Evolutionary conservation across 192 early-diverging fungal genomes (phyloP).

Genomic region (Chytriomyces sp.): DNA sequence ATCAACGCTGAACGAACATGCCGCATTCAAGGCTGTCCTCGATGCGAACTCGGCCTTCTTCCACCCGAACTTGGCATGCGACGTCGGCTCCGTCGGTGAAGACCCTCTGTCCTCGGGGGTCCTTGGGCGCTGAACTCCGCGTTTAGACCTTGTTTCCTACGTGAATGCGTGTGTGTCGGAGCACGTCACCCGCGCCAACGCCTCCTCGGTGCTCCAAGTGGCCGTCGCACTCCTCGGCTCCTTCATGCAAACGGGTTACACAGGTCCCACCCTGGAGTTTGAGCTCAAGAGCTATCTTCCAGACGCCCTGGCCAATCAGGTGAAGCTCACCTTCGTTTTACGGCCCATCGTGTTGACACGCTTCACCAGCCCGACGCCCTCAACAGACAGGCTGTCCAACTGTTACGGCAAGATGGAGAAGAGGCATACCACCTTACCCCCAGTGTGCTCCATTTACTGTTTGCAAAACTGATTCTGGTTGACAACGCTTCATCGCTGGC

Average conservation of each 20-base stretch:
- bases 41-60: not conserved
- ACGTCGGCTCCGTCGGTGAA: not conserved
- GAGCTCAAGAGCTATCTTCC: conserved; percentile 65
- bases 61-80: not conserved
- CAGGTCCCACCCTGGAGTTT: conserved; percentile 74
- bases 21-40: not conserved
- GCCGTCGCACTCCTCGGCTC: conserved; percentile 73
- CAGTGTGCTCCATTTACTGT: conserved; percentile 64
- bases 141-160: conserved; percentile 1
- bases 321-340: not conserved
- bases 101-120: not conserved
- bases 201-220: conserved; percentile 47
- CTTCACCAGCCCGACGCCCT: not conserved
- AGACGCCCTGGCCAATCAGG: conserved; percentile 12
- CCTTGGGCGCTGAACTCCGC: too few relatives aligned
- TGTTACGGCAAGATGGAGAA: conserved; percentile 78
- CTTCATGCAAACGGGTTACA: conserved; percentile 89
- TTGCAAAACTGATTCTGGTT: conserved; percentile 69
- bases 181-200: not conserved
- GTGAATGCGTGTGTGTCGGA: not conserved
- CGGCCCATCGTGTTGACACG: not conserved
- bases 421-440: conserved; percentile 79
- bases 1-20: not conserved
- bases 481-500: conserved; percentile 42
- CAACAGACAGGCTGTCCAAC: conserved; percentile 33